Base-by-base conservation (phyloP, 768 basidiomycete genomes). In the Suillus bovinus region DNA sequence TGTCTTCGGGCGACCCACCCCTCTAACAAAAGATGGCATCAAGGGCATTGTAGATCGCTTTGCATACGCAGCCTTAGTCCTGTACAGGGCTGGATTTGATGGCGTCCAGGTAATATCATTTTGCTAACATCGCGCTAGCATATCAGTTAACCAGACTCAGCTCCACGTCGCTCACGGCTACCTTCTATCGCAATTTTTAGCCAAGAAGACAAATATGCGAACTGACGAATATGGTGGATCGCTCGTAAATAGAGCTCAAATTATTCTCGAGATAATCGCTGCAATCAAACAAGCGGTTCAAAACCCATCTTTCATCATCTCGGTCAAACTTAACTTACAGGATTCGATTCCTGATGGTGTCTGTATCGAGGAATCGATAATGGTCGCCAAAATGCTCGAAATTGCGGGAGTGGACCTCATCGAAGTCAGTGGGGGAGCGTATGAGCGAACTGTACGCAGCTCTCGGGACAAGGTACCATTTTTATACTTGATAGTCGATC, bases 21-120 rank as follows among this genome's bases (percentile, higher is more conserved):
- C 79, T 1, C 70, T 87, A 39, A 83, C 81, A 0, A 71, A 70
- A 0, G 70, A 68, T 0, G 86, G 86, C 53, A 82, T 88, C 55
- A 67, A 74, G 46, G 81, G 86, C 60, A 82, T 83, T 61, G 70
- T 82, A 24, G 38, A 74, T n/a, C 72, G 81, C 13, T 89, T 82
- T 66, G 82, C 78, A 6, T 73, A 77, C 16, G 86, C 84, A 2
- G 86, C 89, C 4, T 75, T 75, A 31, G 85, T 85, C 13, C 76
- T 87, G 11, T 68, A 78, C 52, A 66, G 68, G 24, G 88, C 89
- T 31, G 89, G 86, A 0, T 91, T 91, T 64, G 89, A 91, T 63
- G 90, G 88, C 16, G 77, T 84, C 5, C 84, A 87, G 73, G 74
- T 81, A 63, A 33, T 3, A 11, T 16, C 17, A 29, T 27, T 31